Conservation (phyloP, 495 filamentous ascomycete genomes). For the Annulohypoxylon nitens region DNA sequence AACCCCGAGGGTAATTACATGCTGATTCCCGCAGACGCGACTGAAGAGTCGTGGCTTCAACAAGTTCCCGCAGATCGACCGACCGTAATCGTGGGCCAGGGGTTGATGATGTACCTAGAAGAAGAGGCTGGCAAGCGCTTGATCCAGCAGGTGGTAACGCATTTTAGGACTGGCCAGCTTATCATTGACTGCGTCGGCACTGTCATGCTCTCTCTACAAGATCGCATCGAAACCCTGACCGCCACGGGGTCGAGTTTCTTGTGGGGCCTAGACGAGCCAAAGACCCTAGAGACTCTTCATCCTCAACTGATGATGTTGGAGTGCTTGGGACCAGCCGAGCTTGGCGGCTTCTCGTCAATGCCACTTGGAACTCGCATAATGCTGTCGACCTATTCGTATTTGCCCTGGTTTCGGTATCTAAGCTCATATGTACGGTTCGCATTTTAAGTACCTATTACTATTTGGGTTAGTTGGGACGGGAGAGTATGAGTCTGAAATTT, state of each 20-base stretch:
- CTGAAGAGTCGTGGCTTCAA: slow-evolving; percentile 40
- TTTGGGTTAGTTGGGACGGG: neutral
- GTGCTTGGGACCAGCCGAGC: slow-evolving; percentile 30
- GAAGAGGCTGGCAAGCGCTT: slow-evolving; percentile 37
- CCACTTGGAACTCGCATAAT: slow-evolving; percentile 31
- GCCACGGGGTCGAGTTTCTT: slow-evolving; percentile 37
- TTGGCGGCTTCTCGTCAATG: slow-evolving; percentile 27
- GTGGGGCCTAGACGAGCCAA: slow-evolving; percentile 45
- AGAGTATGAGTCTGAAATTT: neutral
- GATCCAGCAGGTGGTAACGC: slow-evolving; percentile 37
- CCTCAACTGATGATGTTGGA: slow-evolving; percentile 40
- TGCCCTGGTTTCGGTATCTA: slow-evolving; percentile 40
- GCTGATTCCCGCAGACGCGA: slow-evolving; percentile 36
- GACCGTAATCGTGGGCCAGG: slow-evolving; percentile 42
- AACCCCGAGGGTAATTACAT: slow-evolving; percentile 41
- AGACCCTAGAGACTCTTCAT: slow-evolving; percentile 38
- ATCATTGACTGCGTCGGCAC: slow-evolving; percentile 43
- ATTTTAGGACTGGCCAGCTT: slow-evolving; percentile 46
- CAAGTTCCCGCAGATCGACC: slow-evolving; percentile 43
- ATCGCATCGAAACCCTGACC: slow-evolving; percentile 15
- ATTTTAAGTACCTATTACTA: slow-evolving; percentile 6
- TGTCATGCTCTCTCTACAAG: slow-evolving; percentile 29
- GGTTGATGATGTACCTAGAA: slow-evolving; percentile 47
- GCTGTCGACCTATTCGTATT: slow-evolving; percentile 32
- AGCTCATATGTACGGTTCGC: slow-evolving; percentile 34